Conservation (phyloP, 257 asterid species). For the Coffea canephora region DNA sequence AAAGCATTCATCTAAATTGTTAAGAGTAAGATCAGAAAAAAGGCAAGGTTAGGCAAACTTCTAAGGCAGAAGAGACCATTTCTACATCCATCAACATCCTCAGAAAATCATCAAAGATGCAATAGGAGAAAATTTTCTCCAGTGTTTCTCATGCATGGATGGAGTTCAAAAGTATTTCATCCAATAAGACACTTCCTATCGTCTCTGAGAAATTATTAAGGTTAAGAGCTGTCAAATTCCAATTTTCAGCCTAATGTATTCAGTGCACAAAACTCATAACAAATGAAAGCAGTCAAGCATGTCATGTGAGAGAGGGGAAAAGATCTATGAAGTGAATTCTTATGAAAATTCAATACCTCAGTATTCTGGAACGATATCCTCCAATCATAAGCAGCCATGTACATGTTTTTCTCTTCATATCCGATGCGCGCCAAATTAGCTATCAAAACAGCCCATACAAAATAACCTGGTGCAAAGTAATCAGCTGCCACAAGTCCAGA, state of each 20-base stretch:
- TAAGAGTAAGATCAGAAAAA: neutral
- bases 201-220: constrained; percentile 6
- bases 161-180: neutral
- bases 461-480: constrained; percentile 83
- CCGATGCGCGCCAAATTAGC: constrained; percentile 90
- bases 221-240: neutral
- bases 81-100: neutral
- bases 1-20: constrained; percentile 14
- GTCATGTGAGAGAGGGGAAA: neutral
- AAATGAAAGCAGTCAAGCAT: neutral
- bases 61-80: neutral
- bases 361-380: constrained; percentile 81
- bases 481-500: constrained; percentile 90
- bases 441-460: constrained; percentile 82
- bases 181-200: neutral
- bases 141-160: neutral
- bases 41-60: constrained; percentile 10
- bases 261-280: neutral
- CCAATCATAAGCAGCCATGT: constrained; percentile 93
- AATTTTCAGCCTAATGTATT: neutral
- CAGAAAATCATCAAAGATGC: neutral
- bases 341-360: constrained; percentile 41
- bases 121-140: neutral
- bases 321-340: neutral
- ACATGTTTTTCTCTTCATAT: constrained; percentile 85